Evolutionary conservation across 805 yeast species (phyloP).

Genomic region (Teunomyces atbi): DNA sequence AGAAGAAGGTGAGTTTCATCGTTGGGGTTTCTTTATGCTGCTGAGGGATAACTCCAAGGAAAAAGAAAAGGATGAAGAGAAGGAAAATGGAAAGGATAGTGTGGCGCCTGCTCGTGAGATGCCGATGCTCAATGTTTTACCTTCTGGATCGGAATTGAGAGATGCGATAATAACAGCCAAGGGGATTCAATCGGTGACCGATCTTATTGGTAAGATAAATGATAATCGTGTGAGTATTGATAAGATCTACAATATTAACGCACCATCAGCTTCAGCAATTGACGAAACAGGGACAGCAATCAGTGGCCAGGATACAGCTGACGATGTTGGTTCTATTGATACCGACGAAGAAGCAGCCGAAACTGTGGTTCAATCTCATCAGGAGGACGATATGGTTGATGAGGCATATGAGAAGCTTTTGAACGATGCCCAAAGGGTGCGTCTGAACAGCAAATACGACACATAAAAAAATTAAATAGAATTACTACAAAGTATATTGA

Average conservation of each 20-base stretch:
- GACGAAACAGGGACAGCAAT: neutral
- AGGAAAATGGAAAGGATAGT: neutral
- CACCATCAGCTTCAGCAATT: constrained; percentile 14
- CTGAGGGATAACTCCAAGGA: constrained; percentile 42
- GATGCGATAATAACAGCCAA: constrained; percentile 70
- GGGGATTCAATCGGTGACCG: constrained; percentile 68
- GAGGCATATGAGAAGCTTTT: constrained; percentile 71
- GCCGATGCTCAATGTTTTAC: constrained; percentile 41
- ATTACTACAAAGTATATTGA: neutral
- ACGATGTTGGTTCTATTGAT: constrained; percentile 29
- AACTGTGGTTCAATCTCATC: neutral
- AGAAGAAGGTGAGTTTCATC: constrained; percentile 91
- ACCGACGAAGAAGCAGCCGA: constrained; percentile 17
- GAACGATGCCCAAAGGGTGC: constrained; percentile 63
- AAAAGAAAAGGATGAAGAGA: neutral
- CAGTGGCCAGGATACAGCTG: neutral
- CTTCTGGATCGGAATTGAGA: constrained; percentile 54
- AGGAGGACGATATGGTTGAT: constrained; percentile 39
- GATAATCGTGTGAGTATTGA: constrained; percentile 49
- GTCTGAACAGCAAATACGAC: constrained; percentile 43
- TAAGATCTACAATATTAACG: constrained; percentile 41
- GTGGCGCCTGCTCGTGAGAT: constrained; percentile 10
- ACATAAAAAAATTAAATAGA: neutral
- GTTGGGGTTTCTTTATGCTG: constrained; percentile 78
- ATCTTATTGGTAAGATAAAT: constrained; percentile 64